These are phyloP conservation scores for Chamaecyparis obtusa DNA, from an alignment of 75 land plant genomes.

Conservation along the genomic window DNA sequence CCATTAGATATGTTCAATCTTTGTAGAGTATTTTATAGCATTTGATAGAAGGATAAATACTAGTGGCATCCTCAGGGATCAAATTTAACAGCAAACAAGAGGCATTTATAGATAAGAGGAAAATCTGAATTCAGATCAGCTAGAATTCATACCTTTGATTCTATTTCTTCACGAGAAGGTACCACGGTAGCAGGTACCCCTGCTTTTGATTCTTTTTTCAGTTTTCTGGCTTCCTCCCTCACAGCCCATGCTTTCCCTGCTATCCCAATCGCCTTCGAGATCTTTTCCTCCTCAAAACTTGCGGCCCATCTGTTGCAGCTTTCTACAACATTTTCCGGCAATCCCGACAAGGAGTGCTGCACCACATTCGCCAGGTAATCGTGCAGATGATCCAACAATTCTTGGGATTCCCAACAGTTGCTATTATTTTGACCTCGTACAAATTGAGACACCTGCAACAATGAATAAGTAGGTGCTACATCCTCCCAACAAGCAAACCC, in stretches of 20 bases:
- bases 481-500: neutral
- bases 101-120: too few relatives aligned
- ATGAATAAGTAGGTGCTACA: neutral
- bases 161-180: too few relatives aligned
- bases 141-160: too few relatives aligned
- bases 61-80: too few relatives aligned
- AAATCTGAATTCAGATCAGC: too few relatives aligned
- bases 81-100: too few relatives aligned
- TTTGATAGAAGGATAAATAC: too few relatives aligned
- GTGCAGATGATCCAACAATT: neutral
- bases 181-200: too few relatives aligned
- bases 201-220: too few relatives aligned
- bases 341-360: neutral
- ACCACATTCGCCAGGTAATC: neutral
- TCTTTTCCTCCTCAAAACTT: neutral
- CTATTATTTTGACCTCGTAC: neutral
- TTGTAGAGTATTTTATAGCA: too few relatives aligned
- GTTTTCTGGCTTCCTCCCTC: neutral
- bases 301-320: neutral
- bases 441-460: neutral
- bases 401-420: neutral
- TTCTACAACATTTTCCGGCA: neutral
- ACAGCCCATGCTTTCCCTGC: neutral
- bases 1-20: too few relatives aligned
- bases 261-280: neutral